Conservation (phyloP, 2,329 filamentous ascomycete genomes). For the Trichoderma atrobrunneum region DNA sequence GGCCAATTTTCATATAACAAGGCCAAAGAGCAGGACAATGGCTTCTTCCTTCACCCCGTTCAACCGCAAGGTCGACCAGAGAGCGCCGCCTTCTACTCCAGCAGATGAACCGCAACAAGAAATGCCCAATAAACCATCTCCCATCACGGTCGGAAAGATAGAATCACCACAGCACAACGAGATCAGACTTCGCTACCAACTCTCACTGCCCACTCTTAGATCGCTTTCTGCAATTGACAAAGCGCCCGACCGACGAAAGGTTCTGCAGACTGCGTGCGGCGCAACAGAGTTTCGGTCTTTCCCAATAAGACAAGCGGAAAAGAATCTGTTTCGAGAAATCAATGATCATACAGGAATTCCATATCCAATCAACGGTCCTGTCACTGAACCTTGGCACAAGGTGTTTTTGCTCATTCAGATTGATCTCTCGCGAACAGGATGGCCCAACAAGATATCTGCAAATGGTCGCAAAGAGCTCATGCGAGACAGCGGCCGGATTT, state of each 20-base stretch:
- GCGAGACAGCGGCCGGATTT: constrained; percentile 33
- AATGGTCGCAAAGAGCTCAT: constrained; percentile 34
- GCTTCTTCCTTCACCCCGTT: background rate
- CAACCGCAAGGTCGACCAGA: background rate
- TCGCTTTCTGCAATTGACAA: constrained; percentile 28
- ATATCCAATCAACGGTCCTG: constrained; percentile 35
- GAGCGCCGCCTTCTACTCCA: background rate
- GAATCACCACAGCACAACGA: constrained; percentile 22
- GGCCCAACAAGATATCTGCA: constrained; percentile 48
- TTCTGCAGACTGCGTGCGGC: constrained; percentile 39
- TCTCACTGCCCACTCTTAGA: constrained; percentile 34
- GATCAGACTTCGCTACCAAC: constrained; percentile 36
- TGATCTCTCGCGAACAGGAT: constrained; percentile 61
- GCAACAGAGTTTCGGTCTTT: constrained; percentile 40
- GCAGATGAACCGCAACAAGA: background rate
- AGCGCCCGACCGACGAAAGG: constrained; percentile 30
- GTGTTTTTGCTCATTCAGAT: constrained; percentile 72
- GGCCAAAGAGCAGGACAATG: background rate
- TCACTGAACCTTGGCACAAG: constrained; percentile 68
- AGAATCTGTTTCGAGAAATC: constrained; percentile 36
- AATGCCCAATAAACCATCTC: background rate
- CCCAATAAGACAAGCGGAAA: constrained; percentile 35
- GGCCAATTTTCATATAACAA: background rate
- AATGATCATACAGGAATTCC: constrained; percentile 40
- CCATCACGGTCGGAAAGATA: background rate